Conservation (phyloP, 192 early-diverging fungal genomes). For the Glomus cerebriforme region DNA sequence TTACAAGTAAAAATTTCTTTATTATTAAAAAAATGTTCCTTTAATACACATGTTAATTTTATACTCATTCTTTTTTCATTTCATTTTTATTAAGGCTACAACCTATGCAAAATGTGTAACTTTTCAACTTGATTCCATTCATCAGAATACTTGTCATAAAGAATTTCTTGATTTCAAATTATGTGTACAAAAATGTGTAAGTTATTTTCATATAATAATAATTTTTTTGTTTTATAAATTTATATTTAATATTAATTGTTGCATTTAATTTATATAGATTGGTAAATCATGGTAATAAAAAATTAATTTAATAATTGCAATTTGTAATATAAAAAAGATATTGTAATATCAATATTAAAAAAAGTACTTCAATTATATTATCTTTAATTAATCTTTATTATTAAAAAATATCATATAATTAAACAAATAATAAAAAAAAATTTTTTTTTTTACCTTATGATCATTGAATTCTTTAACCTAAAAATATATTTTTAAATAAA, state of each 20-base stretch:
- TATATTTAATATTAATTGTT: neutral
- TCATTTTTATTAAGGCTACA: neutral
- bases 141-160: neutral
- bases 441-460: too few relatives aligned
- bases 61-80: neutral
- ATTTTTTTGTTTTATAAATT: too few relatives aligned
- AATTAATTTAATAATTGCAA: too few relatives aligned
- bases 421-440: too few relatives aligned
- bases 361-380: too few relatives aligned
- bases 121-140: slow-evolving; percentile 12
- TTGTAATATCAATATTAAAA: too few relatives aligned
- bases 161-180: slow-evolving; percentile 16
- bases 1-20: neutral
- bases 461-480: too few relatives aligned
- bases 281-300: neutral
- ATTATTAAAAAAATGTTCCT: neutral
- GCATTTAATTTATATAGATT: neutral
- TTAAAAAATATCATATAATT: too few relatives aligned
- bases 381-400: too few relatives aligned
- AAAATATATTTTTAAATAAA: neutral
- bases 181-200: slow-evolving; percentile 16
- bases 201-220: neutral
- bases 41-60: neutral
- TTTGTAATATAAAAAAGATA: too few relatives aligned
- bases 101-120: slow-evolving; percentile 24